A percentile compares a stretch with the other conserved stretches of the same genome.
These are phyloP conservation scores for Exophiala alcalophila DNA, from an alignment of 2,329 filamentous ascomycete genomes.

Conservation along the genomic window DNA sequence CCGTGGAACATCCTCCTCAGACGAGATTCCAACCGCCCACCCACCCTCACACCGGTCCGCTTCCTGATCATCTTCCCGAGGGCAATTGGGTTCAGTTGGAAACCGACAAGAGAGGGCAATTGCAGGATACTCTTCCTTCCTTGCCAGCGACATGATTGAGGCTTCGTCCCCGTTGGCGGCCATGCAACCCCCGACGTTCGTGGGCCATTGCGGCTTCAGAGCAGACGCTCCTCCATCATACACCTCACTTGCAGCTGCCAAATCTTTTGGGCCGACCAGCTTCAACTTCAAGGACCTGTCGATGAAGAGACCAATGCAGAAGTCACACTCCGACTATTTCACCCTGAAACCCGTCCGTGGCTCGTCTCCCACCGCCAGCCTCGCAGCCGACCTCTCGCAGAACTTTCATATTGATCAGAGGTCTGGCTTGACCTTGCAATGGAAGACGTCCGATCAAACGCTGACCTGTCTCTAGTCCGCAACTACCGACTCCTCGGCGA, in stretches of 20 bases:
- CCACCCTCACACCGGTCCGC: constrained; percentile 2
- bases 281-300: constrained; percentile 75
- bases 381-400: constrained; percentile 91
- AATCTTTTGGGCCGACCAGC: constrained; percentile 59
- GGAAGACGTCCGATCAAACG: constrained; percentile 32
- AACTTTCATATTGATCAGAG: constrained; percentile 96
- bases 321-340: constrained; percentile 72
- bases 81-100: background rate
- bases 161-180: constrained; percentile 91
- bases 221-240: constrained; percentile 55
- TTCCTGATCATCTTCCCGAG: too few species aligned
- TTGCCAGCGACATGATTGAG: constrained; percentile 61
- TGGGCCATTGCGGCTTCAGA: constrained; percentile 58
- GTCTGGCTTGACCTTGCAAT: constrained; percentile 49
- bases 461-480: constrained; percentile 59
- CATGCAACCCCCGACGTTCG: constrained; percentile 69
- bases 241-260: constrained; percentile 51
- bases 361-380: constrained; percentile 84
- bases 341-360: constrained; percentile 71
- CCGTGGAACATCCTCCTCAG: constrained; percentile 17
- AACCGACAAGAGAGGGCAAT: constrained; percentile 14
- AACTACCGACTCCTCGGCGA: constrained; percentile 76
- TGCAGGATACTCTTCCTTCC: background rate
- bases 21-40: constrained; percentile 9
- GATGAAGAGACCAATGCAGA: constrained; percentile 74